Percentiles rank a stretch among this genome's conserved stretches.
Conservation (phyloP, 2,329 filamentous ascomycete genomes). For the Chrysoporthe deuterocubensis region DNA sequence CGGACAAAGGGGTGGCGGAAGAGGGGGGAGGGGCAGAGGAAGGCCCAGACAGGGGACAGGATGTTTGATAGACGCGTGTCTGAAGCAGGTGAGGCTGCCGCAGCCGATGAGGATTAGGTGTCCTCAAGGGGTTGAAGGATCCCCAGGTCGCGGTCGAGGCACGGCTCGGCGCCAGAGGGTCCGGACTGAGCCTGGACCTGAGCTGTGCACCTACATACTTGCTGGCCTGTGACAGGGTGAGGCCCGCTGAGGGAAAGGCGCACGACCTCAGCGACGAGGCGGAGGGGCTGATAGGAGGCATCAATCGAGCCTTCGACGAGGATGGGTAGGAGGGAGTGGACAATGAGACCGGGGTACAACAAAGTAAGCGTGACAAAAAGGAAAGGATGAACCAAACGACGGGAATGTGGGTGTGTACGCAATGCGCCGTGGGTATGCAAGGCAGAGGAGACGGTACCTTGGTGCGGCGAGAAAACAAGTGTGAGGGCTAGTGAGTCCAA, state of each 20-base stretch:
- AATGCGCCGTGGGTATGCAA: conserved; percentile 20
- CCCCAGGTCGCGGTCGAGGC: conserved; percentile 13
- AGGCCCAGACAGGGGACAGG: conserved; percentile 29
- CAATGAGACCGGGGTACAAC: conserved; percentile 11
- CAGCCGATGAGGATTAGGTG: conserved; percentile 39
- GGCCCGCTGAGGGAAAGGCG: conserved; percentile 6
- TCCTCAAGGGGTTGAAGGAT: conserved; percentile 33
- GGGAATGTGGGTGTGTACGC: conserved; percentile 25
- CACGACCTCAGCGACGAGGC: conserved; percentile 19
- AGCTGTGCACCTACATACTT: conserved; percentile 24
- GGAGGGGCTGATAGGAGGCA: conserved; percentile 29
- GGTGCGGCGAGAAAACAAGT: not conserved
- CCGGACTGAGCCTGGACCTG: conserved; percentile 3
- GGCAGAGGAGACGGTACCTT: conserved; percentile 5
- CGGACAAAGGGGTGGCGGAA: conserved; percentile 22
- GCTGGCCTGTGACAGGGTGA: conserved; percentile 16
- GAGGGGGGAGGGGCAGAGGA: conserved; percentile 30
- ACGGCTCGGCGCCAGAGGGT: conserved; percentile 11
- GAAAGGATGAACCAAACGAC: conserved; percentile 7
- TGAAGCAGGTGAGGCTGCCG: conserved; percentile 12
- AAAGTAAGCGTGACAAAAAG: not conserved
- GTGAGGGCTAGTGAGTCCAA: conserved; percentile 6
- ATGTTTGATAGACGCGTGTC: conserved; percentile 38
- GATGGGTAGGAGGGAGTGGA: conserved; percentile 15
- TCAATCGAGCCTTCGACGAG: conserved; percentile 22